Evolutionary conservation across 2,329 filamentous ascomycete genomes (phyloP), one percentile per base, ranked within the genome.

Genomic region (Chaetomium strumarium): DNA sequence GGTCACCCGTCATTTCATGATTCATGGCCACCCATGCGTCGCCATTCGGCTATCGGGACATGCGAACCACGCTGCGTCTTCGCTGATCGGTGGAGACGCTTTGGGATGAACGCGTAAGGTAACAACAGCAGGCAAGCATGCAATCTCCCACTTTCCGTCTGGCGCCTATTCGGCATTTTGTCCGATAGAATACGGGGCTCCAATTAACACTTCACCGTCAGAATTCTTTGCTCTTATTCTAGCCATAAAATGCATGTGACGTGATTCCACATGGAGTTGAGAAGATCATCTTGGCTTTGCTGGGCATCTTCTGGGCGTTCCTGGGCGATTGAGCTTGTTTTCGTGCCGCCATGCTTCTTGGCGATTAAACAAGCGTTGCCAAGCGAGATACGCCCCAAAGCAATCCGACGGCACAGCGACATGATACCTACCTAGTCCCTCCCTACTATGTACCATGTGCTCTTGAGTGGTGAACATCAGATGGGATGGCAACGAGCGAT

Each of bases 281-380:
- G 24, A 24, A 24, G 24, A 24, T 24, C 24, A 24, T 24, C 24
- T 24, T 24, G 24, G 24, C 24, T 24, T 24, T 24, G 7, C 24
- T 24, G 24, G 24, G 24, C 24, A 53, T 49, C 36, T 3, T 29
- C 54, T 53, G 51, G 54, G 51, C 51, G 48, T 49, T 57, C 31
- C 51, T 54, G 48, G 55, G 55, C 48, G 33, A 30, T 45, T 30
- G 45, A 52, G 55, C 55, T 54, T 54, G 51, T 50, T 45, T 40
- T 38, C 24, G 46, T 20, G 33, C 20, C 12, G 39, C 52, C 16
- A 20, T 36, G 6, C 16, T 5, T 41, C 9, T n/a, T 47, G 36
- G 37, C 33, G 8, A n/a, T 11, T 13, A 29, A 6, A 36, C 24
- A 24, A 24, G 24, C 24, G 7, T 7, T 24, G 24, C 24, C 24